Percentiles rank a stretch among this genome's conserved stretches.
These are phyloP conservation scores for Aphanocladium album DNA, from an alignment of 2,329 filamentous ascomycete genomes.

Conservation along the genomic window DNA sequence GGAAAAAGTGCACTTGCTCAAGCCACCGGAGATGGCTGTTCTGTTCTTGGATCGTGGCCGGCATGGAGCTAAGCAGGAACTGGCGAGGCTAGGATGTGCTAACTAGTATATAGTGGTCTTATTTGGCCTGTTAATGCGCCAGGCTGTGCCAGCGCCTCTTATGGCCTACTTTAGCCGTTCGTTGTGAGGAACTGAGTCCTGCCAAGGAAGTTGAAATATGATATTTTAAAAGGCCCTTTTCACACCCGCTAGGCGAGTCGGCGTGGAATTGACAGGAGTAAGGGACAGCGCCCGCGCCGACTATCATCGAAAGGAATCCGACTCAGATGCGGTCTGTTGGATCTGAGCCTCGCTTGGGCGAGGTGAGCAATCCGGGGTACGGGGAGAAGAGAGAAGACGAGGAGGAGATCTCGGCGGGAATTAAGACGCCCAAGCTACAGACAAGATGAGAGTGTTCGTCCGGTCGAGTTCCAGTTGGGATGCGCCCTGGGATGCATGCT, in stretches of 20 bases:
- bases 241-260: background rate
- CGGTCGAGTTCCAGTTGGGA: background rate
- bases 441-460: background rate
- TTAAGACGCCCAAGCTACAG: background rate
- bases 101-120: too few species aligned
- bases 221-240: background rate
- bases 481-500: too few species aligned
- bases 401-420: background rate
- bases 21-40: background rate
- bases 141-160: background rate
- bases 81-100: background rate
- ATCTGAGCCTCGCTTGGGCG: background rate
- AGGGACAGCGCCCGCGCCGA: background rate
- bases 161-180: background rate
- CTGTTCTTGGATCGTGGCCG: background rate
- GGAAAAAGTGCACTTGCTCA: background rate
- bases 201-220: constrained; percentile 7
- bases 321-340: background rate
- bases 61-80: background rate
- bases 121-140: background rate
- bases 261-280: background rate
- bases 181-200: background rate
- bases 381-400: background rate
- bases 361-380: background rate
- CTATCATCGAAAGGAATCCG: background rate